Percentiles rank a stretch among this genome's conserved stretches.
phyloP scores from a whole-genome alignment of 768 basidiomycete genomes.

The Trametes coccinea region DNA sequence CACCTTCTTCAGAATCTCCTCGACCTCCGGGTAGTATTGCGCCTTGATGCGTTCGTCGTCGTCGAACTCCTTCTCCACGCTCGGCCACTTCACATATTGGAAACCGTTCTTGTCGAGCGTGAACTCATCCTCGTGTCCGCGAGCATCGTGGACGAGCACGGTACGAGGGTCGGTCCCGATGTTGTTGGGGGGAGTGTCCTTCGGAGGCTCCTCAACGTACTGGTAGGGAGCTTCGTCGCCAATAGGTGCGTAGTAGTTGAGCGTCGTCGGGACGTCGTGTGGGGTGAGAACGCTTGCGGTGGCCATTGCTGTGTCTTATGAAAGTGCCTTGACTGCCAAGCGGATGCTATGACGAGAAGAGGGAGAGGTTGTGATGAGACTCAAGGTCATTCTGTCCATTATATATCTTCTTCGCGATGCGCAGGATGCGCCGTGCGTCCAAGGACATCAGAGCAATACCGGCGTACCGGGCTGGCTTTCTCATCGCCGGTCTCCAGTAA shows the following conservation, averaged over 20 bases:
- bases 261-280: conserved; percentile 37
- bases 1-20: conserved; percentile 41
- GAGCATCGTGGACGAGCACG: conserved; percentile 28
- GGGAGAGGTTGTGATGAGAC: background rate
- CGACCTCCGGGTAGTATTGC: conserved; percentile 42
- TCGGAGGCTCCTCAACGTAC: conserved; percentile 34
- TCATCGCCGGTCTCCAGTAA: conserved; percentile 5
- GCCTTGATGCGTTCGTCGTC: conserved; percentile 39
- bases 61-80: conserved; percentile 39
- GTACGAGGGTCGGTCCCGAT: conserved; percentile 24
- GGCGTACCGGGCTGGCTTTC: conserved; percentile 5
- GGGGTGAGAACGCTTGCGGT: conserved; percentile 30
- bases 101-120: conserved; percentile 44
- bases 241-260: conserved; percentile 35
- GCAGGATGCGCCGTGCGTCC: background rate
- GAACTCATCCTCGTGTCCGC: conserved; percentile 29
- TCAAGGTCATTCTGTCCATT: background rate
- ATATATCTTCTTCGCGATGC: background rate
- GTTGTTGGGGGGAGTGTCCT: conserved; percentile 30
- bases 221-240: conserved; percentile 35
- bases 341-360: background rate
- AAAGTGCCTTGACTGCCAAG: background rate
- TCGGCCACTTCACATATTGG: conserved; percentile 36
- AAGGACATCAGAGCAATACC: background rate
- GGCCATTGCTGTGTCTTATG: conserved; percentile 16